Evolutionary conservation across 805 yeast species (phyloP).

Genomic region (Cyberlindnera amylophila): DNA sequence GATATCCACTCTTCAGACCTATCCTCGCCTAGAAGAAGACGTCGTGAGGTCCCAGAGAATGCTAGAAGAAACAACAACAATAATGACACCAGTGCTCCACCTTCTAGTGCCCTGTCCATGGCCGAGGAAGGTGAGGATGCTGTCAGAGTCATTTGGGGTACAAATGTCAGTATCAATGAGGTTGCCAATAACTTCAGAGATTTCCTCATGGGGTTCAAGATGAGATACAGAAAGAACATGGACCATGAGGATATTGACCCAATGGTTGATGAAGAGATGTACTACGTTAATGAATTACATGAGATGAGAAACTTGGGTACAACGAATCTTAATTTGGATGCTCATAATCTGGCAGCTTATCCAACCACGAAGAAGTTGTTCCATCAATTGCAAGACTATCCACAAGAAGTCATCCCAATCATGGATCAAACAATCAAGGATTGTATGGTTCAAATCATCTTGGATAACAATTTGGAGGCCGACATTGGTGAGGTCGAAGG

Average conservation of each 20-base stretch:
- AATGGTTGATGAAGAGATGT: slow-evolving; percentile 65
- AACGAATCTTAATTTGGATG: slow-evolving; percentile 81
- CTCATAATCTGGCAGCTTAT: slow-evolving; percentile 71
- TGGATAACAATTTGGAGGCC: slow-evolving; percentile 42
- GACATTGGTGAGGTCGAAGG: slow-evolving; percentile 69
- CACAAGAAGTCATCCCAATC: slow-evolving; percentile 94
- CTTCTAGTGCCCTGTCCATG: slow-evolving; percentile 22
- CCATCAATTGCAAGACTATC: slow-evolving; percentile 84
- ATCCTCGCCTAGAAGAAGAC: slow-evolving; percentile 66
- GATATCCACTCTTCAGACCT: slow-evolving; percentile 72
- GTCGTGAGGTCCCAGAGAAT: slow-evolving; percentile 48
- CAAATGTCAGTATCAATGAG: slow-evolving; percentile 90
- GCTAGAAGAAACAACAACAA: neutral
- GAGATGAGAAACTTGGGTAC: slow-evolving; percentile 76
- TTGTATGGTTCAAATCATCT: slow-evolving; percentile 70
- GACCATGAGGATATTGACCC: slow-evolving; percentile 35
- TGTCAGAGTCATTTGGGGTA: slow-evolving; percentile 95
- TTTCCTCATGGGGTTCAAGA: slow-evolving; percentile 79
- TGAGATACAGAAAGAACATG: slow-evolving; percentile 59
- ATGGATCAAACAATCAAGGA: slow-evolving; percentile 97
- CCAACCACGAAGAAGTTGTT: slow-evolving; percentile 75
- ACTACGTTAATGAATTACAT: slow-evolving; percentile 69
- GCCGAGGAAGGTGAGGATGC: slow-evolving; percentile 56
- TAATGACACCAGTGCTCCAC: slow-evolving; percentile 21
- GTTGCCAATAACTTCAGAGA: slow-evolving; percentile 75